Percentiles rank a stretch among this genome's conserved stretches.
phyloP scores from a whole-genome alignment of 371 early-diverging fungal genomes.

The Mortierella sp. region DNA sequence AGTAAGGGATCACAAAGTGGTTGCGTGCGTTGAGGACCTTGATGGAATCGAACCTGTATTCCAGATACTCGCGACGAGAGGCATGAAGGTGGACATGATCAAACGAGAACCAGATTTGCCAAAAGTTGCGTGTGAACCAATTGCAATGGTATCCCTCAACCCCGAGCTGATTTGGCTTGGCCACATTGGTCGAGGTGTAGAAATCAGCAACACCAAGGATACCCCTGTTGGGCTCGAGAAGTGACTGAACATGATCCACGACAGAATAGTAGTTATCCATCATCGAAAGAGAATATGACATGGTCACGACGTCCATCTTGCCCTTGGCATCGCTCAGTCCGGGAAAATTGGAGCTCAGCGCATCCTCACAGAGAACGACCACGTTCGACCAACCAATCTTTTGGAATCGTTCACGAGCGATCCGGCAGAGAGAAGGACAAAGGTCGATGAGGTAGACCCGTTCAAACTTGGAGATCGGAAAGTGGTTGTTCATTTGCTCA shows the following conservation, averaged over 20 bases:
- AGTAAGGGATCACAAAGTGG: constrained; percentile 75
- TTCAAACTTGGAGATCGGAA: constrained; percentile 80
- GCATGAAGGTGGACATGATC: constrained; percentile 85
- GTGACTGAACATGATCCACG: constrained; percentile 71
- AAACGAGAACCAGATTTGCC: constrained; percentile 81
- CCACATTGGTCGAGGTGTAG: constrained; percentile 65
- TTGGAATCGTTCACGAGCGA: constrained; percentile 81
- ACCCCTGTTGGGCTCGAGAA: constrained; percentile 74
- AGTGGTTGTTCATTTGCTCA: constrained; percentile 81
- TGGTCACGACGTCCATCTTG: constrained; percentile 78
- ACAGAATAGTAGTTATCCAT: constrained; percentile 80
- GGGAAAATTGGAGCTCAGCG: constrained; percentile 72
- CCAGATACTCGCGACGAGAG: constrained; percentile 86
- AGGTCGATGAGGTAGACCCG: constrained; percentile 86
- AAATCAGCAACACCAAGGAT: constrained; percentile 85
- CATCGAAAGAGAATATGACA: constrained; percentile 93
- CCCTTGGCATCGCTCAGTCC: constrained; percentile 64
- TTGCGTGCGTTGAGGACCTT: constrained; percentile 80
- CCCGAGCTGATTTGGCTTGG: constrained; percentile 57
- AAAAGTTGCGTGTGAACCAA: constrained; percentile 86
- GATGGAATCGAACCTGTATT: constrained; percentile 82
- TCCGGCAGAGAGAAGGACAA: constrained; percentile 82
- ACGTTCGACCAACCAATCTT: constrained; percentile 84
- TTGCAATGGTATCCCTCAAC: constrained; percentile 67
- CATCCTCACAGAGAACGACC: constrained; percentile 83